Percentiles rank a stretch among this genome's conserved stretches.
Evolutionary conservation across 1,139 yeast genomes (phyloP).

Genomic region (Cylindricascospora bacillispora): DNA sequence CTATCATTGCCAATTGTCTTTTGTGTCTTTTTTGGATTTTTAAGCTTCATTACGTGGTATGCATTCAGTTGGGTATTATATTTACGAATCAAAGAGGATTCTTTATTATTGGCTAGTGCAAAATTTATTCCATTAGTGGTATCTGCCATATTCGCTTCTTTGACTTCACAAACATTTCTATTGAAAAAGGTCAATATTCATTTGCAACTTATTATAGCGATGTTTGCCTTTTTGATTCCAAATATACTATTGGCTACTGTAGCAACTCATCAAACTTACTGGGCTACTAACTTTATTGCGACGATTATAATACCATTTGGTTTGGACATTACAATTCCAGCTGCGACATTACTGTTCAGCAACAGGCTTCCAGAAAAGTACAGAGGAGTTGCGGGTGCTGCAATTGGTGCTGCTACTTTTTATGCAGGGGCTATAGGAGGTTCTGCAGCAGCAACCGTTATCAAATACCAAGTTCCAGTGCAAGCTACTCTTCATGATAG

Average conservation of each 20-base stretch:
- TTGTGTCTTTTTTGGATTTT: slow-evolving; percentile 45
- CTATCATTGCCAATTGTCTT: slow-evolving; percentile 32
- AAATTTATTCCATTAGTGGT: slow-evolving; percentile 28
- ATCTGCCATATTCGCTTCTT: slow-evolving; percentile 29
- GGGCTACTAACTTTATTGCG: slow-evolving; percentile 43
- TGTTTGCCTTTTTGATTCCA: slow-evolving; percentile 33
- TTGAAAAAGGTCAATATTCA: slow-evolving; percentile 28
- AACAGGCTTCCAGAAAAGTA: slow-evolving; percentile 38
- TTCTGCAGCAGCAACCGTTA: slow-evolving; percentile 55
- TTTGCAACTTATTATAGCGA: slow-evolving; percentile 33
- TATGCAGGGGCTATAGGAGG: slow-evolving; percentile 52
- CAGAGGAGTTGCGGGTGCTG: slow-evolving; percentile 57
- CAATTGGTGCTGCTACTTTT: slow-evolving; percentile 48
- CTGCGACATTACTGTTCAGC: slow-evolving; percentile 42
- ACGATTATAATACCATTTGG: slow-evolving; percentile 40
- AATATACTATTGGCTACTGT: slow-evolving; percentile 33
- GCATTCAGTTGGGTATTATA: slow-evolving; percentile 33
- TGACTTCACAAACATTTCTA: slow-evolving; percentile 33
- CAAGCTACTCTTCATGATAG: no score
- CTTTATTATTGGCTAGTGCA: slow-evolving; percentile 31
- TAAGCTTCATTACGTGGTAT: slow-evolving; percentile 48
- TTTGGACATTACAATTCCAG: slow-evolving; percentile 57
- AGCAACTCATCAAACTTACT: slow-evolving; percentile 36
- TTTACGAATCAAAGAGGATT: slow-evolving; percentile 24
- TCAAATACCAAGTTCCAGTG: slow-evolving; percentile 24